Evolutionary conservation across 495 filamentous ascomycete species (phyloP).

Genomic region (Xylaria venustula): DNA sequence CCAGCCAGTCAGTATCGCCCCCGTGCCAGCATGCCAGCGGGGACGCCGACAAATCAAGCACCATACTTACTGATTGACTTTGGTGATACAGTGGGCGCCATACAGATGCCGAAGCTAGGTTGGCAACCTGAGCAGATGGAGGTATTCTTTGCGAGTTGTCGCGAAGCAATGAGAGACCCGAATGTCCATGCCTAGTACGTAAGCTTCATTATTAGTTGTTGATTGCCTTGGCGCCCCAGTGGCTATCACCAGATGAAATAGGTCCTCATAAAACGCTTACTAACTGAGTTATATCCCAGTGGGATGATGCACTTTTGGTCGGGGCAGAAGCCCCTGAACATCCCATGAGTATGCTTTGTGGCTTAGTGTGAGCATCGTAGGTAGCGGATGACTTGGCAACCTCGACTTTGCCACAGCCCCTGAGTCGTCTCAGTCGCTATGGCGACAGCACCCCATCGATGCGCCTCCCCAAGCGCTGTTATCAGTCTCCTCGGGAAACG

Average conservation of each 20-base stretch:
- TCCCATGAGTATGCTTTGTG: not conserved
- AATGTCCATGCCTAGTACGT: slow-evolving; percentile 49
- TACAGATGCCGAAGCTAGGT: slow-evolving; percentile 50
- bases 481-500: too few relatives aligned
- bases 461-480: not conserved
- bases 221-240: too few relatives aligned
- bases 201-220: not conserved
- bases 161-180: slow-evolving; percentile 50
- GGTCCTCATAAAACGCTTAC: not conserved
- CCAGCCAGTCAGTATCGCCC: slow-evolving; percentile 20
- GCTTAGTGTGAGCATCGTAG: not conserved
- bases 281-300: not conserved
- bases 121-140: slow-evolving; percentile 53
- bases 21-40: slow-evolving; percentile 1
- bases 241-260: too few relatives aligned
- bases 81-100: slow-evolving; percentile 25
- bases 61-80: not conserved
- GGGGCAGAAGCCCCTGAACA: slow-evolving; percentile 13
- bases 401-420: not conserved
- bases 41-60: too few relatives aligned
- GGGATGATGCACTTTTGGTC: slow-evolving; percentile 22
- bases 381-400: not conserved
- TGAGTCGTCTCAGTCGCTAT: not conserved
- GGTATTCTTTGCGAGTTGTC: slow-evolving; percentile 44
- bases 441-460: not conserved